phyloP scores from a whole-genome alignment of 2,329 filamentous ascomycete genomes.

The Exophiala sp. region DNA sequence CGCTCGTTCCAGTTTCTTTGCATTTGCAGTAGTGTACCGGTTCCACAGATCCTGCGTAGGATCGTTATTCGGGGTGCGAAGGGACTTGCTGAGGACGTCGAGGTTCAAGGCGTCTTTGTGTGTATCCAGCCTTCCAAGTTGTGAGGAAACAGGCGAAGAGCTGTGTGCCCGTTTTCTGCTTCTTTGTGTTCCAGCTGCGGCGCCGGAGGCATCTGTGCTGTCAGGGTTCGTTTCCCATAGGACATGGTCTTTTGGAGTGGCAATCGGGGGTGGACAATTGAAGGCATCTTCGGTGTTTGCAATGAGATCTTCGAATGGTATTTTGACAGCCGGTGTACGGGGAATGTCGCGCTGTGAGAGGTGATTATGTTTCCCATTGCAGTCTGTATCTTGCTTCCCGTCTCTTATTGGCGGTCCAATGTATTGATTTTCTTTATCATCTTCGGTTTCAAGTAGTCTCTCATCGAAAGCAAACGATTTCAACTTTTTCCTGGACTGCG shows the following conservation, averaged over 20 bases:
- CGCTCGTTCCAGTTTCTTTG: conserved; percentile 38
- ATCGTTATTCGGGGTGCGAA: conserved; percentile 64
- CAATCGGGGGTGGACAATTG: conserved; percentile 43
- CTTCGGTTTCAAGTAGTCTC: conserved; percentile 5
- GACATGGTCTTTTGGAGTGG: conserved; percentile 56
- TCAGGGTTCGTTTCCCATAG: conserved; percentile 50
- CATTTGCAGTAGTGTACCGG: conserved; percentile 57
- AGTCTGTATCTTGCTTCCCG: not conserved
- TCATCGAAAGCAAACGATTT: conserved; percentile 18
- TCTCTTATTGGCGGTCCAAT: not conserved
- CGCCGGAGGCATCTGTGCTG: conserved; percentile 39
- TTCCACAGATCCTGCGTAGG: conserved; percentile 73
- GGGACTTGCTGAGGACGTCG: conserved; percentile 51
- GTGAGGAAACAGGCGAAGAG: conserved; percentile 67
- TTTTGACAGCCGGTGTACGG: conserved; percentile 54
- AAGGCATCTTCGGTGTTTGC: conserved; percentile 55
- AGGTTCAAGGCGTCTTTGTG: conserved; percentile 50
- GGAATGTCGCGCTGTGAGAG: conserved; percentile 35
- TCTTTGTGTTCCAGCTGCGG: conserved; percentile 43
- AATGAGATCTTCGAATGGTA: conserved; percentile 56
- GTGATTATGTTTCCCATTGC: not conserved
- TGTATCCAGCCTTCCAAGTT: conserved; percentile 38
- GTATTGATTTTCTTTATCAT: conserved; percentile 20
- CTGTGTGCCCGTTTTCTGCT: conserved; percentile 64
- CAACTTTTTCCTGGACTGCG: conserved; percentile 23